Conservation (phyloP, 139 green algal species). For the Volvox africanus region DNA sequence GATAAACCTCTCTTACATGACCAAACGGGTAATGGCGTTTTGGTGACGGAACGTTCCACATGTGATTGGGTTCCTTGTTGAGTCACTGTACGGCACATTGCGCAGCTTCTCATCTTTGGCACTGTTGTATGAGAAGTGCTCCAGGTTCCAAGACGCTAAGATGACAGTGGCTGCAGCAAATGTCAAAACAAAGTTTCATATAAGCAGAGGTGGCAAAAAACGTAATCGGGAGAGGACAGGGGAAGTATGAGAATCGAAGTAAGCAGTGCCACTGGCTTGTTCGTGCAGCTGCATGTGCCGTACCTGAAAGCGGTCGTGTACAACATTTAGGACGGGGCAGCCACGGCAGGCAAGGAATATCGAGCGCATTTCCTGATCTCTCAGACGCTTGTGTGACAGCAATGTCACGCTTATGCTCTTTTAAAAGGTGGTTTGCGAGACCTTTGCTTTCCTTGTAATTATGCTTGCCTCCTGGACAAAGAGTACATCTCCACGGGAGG, state of each 20-base stretch:
- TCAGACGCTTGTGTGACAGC: too few species aligned
- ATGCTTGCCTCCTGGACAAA: neutral
- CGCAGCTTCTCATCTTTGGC: too few species aligned
- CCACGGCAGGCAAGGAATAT: conserved; percentile 26
- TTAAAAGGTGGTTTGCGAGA: conserved; percentile 2
- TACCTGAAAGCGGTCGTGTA: neutral
- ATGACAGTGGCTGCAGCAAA: neutral
- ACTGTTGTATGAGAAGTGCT: neutral
- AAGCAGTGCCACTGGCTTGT: too few species aligned
- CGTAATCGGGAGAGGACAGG: too few species aligned
- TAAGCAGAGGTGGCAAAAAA: too few species aligned
- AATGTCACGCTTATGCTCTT: neutral
- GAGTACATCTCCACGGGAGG: conserved; percentile 1
- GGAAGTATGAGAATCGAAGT: too few species aligned
- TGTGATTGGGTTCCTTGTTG: too few species aligned
- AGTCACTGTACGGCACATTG: too few species aligned
- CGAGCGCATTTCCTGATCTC: neutral
- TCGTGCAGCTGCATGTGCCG: neutral
- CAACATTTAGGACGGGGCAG: conserved; percentile 17
- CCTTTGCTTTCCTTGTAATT: neutral
- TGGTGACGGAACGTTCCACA: too few species aligned
- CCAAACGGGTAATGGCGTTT: too few species aligned
- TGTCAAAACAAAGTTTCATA: too few species aligned
- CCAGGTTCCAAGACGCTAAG: conserved; percentile 29
- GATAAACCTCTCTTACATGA: too few species aligned